Percentiles rank a stretch among this genome's conserved stretches.
Conservation (phyloP, 2,329 filamentous ascomycete genomes). For the Colletotrichum simmondsii region DNA sequence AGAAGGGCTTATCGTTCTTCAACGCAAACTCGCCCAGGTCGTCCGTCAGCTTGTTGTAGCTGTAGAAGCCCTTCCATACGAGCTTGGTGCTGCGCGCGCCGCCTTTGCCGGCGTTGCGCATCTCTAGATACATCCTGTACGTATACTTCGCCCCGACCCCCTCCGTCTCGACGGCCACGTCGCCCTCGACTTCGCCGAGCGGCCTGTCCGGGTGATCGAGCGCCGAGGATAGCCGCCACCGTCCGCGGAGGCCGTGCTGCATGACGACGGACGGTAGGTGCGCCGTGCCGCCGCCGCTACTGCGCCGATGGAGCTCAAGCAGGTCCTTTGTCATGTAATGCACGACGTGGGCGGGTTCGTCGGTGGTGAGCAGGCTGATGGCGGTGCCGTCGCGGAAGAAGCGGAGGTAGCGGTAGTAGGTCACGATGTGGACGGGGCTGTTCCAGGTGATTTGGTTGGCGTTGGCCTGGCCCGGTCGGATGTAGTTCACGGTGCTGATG, state of each 20-base stretch:
- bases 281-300: slow-evolving; percentile 37
- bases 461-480: slow-evolving; percentile 80
- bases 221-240: slow-evolving; percentile 53
- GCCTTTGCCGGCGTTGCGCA: slow-evolving; percentile 72
- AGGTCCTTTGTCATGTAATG: slow-evolving; percentile 82
- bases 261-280: slow-evolving; percentile 66
- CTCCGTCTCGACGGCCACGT: slow-evolving; percentile 87
- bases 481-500: slow-evolving; percentile 96
- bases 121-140: slow-evolving; percentile 82
- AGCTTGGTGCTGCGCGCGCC: slow-evolving; percentile 85
- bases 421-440: slow-evolving; percentile 92
- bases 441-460: slow-evolving; percentile 79
- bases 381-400: slow-evolving; percentile 92
- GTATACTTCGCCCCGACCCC: slow-evolving; percentile 82
- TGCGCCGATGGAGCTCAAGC: slow-evolving; percentile 56
- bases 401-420: slow-evolving; percentile 96
- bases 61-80: slow-evolving; percentile 89
- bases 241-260: slow-evolving; percentile 70
- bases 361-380: slow-evolving; percentile 83
- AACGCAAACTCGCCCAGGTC: slow-evolving; percentile 86
- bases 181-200: slow-evolving; percentile 65
- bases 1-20: slow-evolving; percentile 72
- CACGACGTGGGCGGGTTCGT: slow-evolving; percentile 88
- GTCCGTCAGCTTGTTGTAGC: slow-evolving; percentile 88
- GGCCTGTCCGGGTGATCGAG: slow-evolving; percentile 45